Evolutionary conservation across 2,329 filamentous ascomycete genomes (phyloP).

Genomic region (Calonectria honghensis): DNA sequence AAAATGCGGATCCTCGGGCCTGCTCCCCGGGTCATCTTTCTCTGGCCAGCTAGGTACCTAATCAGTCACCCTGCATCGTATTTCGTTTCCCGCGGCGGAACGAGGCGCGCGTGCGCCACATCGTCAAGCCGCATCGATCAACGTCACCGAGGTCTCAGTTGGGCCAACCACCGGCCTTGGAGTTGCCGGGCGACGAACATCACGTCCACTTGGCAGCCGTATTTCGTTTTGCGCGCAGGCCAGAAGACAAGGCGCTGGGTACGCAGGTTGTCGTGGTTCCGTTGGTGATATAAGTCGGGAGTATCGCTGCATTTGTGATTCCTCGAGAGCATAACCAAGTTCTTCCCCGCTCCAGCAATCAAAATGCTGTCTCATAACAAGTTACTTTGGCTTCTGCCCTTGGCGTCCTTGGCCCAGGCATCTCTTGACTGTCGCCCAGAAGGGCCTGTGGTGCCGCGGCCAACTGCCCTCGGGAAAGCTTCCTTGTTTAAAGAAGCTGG

Average conservation of each 20-base stretch:
- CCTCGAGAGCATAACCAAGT: background rate
- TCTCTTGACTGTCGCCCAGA: conserved; percentile 56
- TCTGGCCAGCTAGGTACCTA: background rate
- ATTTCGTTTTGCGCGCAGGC: conserved; percentile 16
- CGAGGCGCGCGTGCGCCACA: conserved; percentile 24
- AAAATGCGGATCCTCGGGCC: background rate
- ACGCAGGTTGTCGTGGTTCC: background rate
- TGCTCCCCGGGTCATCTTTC: background rate
- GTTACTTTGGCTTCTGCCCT: background rate
- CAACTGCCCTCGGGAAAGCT: conserved; percentile 51
- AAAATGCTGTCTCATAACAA: conserved; percentile 25
- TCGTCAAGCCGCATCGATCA: conserved; percentile 16
- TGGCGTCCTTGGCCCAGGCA: conserved; percentile 21
- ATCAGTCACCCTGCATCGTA: conserved; percentile 38
- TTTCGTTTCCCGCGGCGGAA: conserved; percentile 34
- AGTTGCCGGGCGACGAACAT: background rate
- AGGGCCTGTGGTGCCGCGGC: conserved; percentile 58
- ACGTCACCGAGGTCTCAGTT: background rate
- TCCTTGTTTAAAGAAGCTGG: conserved; percentile 55
- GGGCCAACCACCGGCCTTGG: conserved; percentile 1
- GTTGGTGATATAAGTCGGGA: conserved; percentile 13
- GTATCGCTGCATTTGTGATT: background rate
- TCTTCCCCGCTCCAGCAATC: background rate
- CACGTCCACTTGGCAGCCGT: conserved; percentile 3
- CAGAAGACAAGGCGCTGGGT: background rate